Percentiles rank a stretch among this genome's conserved stretches.
phyloP scores from a whole-genome alignment of 2,329 filamentous ascomycete genomes.

The Hymenoscyphus linearis region DNA sequence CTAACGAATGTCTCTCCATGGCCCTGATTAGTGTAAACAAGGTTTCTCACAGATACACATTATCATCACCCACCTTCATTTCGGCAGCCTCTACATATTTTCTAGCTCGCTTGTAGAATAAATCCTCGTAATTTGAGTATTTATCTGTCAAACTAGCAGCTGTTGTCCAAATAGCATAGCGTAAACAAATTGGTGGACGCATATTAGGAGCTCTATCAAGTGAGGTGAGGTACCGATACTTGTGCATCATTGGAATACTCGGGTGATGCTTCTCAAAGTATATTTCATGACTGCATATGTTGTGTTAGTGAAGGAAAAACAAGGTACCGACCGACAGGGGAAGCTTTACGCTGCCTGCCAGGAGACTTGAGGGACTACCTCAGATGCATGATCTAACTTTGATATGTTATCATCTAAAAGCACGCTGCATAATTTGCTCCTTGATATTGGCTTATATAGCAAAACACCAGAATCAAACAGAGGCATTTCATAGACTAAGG shows the following conservation, averaged over 20 bases:
- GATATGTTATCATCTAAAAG: not conserved
- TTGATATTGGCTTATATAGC: not conserved
- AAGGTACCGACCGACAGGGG: not conserved
- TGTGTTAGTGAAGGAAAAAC: not conserved
- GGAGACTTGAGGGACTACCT: not conserved
- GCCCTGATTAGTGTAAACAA: slow-evolving; percentile 41
- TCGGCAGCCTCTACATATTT: slow-evolving; percentile 82
- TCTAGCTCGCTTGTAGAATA: slow-evolving; percentile 76
- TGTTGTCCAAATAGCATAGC: slow-evolving; percentile 85
- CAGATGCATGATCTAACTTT: not conserved
- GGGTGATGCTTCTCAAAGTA: slow-evolving; percentile 74
- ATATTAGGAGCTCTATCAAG: slow-evolving; percentile 67
- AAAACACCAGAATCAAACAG: not conserved
- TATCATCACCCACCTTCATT: slow-evolving; percentile 54
- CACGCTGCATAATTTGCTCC: not conserved
- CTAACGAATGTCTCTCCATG: slow-evolving; percentile 75
- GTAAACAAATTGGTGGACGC: slow-evolving; percentile 74
- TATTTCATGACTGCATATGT: slow-evolving; percentile 51
- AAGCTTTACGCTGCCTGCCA: not conserved
- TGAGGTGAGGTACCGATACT: slow-evolving; percentile 65
- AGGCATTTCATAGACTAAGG: slow-evolving; percentile 10
- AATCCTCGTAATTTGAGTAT: slow-evolving; percentile 64
- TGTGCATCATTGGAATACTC: slow-evolving; percentile 72
- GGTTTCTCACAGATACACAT: not conserved
- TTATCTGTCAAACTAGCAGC: slow-evolving; percentile 68